Evolutionary conservation across 176 grass and related monocot species (phyloP).

Genomic region (Panicum miliaceum): DNA sequence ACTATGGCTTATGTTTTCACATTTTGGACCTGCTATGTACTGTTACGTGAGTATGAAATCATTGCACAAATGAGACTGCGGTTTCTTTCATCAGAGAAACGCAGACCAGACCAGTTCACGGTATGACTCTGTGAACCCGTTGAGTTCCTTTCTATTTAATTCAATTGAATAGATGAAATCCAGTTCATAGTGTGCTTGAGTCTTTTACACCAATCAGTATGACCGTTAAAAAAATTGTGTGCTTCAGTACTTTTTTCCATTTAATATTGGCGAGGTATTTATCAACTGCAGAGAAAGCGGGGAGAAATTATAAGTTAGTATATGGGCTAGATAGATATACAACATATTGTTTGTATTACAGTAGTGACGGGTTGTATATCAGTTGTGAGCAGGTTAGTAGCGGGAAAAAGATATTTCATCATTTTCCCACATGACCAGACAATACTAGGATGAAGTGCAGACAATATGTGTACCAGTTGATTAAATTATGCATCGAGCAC

Average conservation of each 20-base stretch:
- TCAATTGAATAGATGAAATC: conserved; percentile 24
- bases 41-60: conserved; percentile 79
- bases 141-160: conserved; percentile 36
- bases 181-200: conserved; percentile 12
- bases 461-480: background rate
- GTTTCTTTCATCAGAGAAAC: conserved; percentile 89
- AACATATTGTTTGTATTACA: background rate
- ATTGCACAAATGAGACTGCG: conserved; percentile 85
- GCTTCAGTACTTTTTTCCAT: background rate
- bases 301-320: background rate
- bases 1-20: conserved; percentile 89
- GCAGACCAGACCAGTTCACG: conserved; percentile 95
- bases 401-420: background rate
- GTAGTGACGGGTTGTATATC: background rate
- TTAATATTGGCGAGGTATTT: background rate
- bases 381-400: background rate
- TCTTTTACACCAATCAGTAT: background rate
- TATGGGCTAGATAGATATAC: background rate
- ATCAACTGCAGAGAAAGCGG: background rate
- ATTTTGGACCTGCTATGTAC: conserved; percentile 97
- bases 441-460: background rate
- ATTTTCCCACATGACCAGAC: background rate
- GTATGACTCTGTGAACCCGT: conserved; percentile 54
- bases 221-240: conserved; percentile 2
- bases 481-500: background rate